Percentiles rank a stretch among this genome's conserved stretches.
Conservation (phyloP, 208 protist genomes). For the Crithidia acanthocephali region DNA sequence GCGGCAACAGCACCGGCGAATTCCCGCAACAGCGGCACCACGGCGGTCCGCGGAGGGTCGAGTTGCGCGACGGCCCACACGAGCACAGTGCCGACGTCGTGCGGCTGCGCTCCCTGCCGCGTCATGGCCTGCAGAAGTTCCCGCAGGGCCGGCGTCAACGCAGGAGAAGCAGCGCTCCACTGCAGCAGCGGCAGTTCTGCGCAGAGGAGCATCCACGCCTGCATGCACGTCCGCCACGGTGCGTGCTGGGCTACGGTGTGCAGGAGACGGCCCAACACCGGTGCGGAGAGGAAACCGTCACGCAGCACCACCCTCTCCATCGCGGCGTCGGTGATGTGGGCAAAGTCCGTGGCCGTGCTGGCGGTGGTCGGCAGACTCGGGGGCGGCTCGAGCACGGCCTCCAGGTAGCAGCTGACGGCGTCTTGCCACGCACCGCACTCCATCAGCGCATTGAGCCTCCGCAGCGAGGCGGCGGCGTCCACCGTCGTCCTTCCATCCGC, state of each 20-base stretch:
- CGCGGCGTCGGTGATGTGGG: constrained; percentile 3
- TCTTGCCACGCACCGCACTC: constrained; percentile 35
- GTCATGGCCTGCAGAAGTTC: constrained; percentile 32
- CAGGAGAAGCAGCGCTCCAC: constrained; percentile 6
- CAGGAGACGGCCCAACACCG: constrained; percentile 31
- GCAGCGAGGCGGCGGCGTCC: too few relatives aligned
- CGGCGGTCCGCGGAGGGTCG: constrained; percentile 7
- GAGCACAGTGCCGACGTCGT: constrained; percentile 32
- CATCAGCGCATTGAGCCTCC: constrained; percentile 19
- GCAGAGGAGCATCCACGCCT: constrained; percentile 32
- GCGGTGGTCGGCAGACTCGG: neutral
- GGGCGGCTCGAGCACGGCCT: neutral
- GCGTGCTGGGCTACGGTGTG: constrained; percentile 19
- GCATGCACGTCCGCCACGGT: constrained; percentile 37
- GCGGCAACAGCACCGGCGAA: constrained; percentile 20
- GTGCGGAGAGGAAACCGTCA: constrained; percentile 18
- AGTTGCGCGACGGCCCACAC: constrained; percentile 20
- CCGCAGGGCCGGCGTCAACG: constrained; percentile 1
- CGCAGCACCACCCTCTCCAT: constrained; percentile 22
- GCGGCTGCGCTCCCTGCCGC: constrained; percentile 28
- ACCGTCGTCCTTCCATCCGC: too few relatives aligned
- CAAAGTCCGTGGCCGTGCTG: neutral
- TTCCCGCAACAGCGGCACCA: constrained; percentile 2
- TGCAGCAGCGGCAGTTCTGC: constrained; percentile 19
- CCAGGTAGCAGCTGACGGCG: constrained; percentile 17